Conservation (phyloP, 345 rosid species). For the Corchorus capsularis region DNA sequence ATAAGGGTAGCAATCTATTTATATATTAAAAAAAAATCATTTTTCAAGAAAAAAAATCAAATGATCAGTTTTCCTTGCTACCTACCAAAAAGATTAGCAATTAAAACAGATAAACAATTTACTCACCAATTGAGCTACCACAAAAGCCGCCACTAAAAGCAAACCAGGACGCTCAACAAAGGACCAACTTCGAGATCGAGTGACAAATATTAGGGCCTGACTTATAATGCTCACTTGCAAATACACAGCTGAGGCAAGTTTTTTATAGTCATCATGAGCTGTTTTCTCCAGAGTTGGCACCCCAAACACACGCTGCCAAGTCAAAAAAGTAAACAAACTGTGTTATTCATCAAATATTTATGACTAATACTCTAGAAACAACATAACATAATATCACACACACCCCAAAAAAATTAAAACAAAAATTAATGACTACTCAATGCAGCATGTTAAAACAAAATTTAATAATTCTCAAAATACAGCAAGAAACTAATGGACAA, state of each 20-base stretch:
- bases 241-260: constrained; percentile 96
- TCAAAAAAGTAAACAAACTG: constrained; percentile 22
- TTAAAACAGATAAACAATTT: constrained; percentile 16
- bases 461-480: no score
- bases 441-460: no score
- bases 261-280: constrained; percentile 84
- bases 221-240: constrained; percentile 96
- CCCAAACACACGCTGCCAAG: constrained; percentile 69
- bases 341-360: constrained; percentile 10
- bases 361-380: background rate
- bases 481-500: background rate
- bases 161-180: constrained; percentile 92
- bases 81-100: constrained; percentile 5
- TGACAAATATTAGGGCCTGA: constrained; percentile 96
- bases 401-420: background rate
- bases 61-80: constrained; percentile 6
- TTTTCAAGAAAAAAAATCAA: no score
- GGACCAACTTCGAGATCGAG: constrained; percentile 96
- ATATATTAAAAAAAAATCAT: constrained; percentile 20
- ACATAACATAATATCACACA: background rate
- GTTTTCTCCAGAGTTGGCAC: constrained; percentile 88
- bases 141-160: constrained; percentile 69
- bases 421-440: background rate
- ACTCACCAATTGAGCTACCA: constrained; percentile 91
- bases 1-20: constrained; percentile 88